Conservation (phyloP, 257 asterid genomes). For the Solanum chiquidenum region DNA sequence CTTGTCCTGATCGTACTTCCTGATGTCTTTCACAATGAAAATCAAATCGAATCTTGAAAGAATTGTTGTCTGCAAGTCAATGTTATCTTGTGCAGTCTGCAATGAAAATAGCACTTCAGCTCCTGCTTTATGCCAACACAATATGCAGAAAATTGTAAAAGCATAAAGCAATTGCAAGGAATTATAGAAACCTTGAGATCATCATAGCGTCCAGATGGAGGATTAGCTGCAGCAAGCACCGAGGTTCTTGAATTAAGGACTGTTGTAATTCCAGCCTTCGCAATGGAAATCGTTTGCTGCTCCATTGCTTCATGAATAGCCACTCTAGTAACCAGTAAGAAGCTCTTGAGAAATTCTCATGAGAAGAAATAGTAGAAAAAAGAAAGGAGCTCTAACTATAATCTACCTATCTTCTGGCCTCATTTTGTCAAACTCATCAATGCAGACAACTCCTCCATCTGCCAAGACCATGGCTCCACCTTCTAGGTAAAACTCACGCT, state of each 20-base stretch:
- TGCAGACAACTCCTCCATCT: constrained; percentile 99
- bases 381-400: background rate
- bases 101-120: constrained; percentile 15
- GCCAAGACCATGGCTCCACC: constrained; percentile 99
- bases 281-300: constrained; percentile 99
- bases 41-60: constrained; percentile 94
- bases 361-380: background rate
- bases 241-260: constrained; percentile 99
- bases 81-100: constrained; percentile 98
- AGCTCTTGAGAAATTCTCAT: constrained; percentile 4
- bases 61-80: constrained; percentile 97
- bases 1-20: constrained; percentile 91
- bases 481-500: constrained; percentile 97
- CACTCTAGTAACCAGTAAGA: constrained; percentile 46
- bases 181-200: constrained; percentile 70
- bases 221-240: constrained; percentile 99
- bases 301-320: constrained; percentile 99
- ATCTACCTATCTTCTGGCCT: constrained; percentile 91
- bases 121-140: background rate
- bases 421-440: constrained; percentile 98
- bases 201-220: constrained; percentile 98
- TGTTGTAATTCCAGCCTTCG: constrained; percentile 98
- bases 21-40: constrained; percentile 89
- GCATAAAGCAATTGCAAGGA: background rate
- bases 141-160: background rate